Conservation (phyloP, 225 moss, liverwort and hornwort species). For the Lunularia cruciata region DNA sequence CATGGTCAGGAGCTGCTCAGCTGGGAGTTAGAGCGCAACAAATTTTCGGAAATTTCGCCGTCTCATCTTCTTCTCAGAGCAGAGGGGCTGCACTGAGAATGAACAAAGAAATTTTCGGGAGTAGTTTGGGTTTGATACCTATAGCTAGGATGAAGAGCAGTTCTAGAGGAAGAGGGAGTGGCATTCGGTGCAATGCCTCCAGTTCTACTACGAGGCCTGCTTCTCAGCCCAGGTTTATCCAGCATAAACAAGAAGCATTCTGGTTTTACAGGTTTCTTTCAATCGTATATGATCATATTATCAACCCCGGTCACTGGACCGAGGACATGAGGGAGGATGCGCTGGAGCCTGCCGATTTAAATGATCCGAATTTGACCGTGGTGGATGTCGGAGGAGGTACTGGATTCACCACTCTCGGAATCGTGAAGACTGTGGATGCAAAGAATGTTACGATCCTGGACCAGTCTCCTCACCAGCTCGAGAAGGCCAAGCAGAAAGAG, state of each 20-base stretch:
- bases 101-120: neutral
- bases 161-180: conserved; percentile 5
- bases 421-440: conserved; percentile 81
- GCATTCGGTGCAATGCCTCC: conserved; percentile 25
- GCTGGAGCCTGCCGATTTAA: conserved; percentile 80
- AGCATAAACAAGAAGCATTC: conserved; percentile 98
- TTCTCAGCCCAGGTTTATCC: conserved; percentile 87
- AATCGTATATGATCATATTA: conserved; percentile 91
- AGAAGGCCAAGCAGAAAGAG: conserved; percentile 82
- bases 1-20: neutral
- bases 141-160: conserved; percentile 1
- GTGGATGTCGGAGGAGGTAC: conserved; percentile 98
- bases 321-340: conserved; percentile 99
- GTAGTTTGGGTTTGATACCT: neutral
- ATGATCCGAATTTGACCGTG: conserved; percentile 66
- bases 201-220: conserved; percentile 47
- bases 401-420: conserved; percentile 72
- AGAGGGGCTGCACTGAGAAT: conserved; percentile 14
- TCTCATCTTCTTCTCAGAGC: neutral
- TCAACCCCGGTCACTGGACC: conserved; percentile 99
- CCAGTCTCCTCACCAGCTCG: conserved; percentile 94
- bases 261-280: conserved; percentile 98
- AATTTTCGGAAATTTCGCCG: no score
- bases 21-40: neutral
- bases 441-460: conserved; percentile 97